phyloP scores from a whole-genome alignment of 2,329 filamentous ascomycete genomes.

The Talaromyces rugulosus region DNA sequence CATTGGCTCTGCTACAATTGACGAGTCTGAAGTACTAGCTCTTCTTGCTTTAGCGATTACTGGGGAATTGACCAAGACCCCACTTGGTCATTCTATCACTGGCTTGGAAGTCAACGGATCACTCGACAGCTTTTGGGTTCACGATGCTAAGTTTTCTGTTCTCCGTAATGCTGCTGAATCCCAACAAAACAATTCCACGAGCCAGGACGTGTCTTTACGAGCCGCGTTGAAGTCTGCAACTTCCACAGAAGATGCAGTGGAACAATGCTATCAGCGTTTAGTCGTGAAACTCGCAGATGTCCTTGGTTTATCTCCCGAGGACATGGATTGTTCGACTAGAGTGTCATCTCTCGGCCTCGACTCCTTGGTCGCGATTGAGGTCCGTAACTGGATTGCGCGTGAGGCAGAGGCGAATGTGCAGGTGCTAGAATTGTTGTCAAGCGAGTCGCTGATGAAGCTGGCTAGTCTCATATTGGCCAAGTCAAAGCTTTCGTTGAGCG shows the following conservation, averaged over 20 bases:
- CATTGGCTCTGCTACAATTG: slow-evolving; percentile 17
- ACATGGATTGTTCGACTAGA: slow-evolving; percentile 6
- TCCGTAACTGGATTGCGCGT: slow-evolving; percentile 33
- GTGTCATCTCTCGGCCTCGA: slow-evolving; percentile 21
- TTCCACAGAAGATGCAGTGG: slow-evolving; percentile 3
- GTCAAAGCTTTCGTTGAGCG: slow-evolving; percentile 3
- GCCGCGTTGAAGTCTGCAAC: background rate
- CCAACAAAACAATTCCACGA: background rate
- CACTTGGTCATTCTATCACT: slow-evolving; percentile 51
- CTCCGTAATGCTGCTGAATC: slow-evolving; percentile 29
- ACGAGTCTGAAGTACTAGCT: slow-evolving; percentile 52
- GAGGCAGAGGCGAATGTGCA: slow-evolving; percentile 43
- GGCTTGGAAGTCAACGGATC: slow-evolving; percentile 41
- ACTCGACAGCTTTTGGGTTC: slow-evolving; percentile 5
- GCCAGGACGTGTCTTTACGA: background rate
- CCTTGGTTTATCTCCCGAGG: background rate
- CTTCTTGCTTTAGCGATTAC: slow-evolving; percentile 50
- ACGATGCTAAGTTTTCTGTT: slow-evolving; percentile 2
- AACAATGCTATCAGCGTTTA: slow-evolving; percentile 3
- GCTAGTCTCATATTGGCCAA: slow-evolving; percentile 5
- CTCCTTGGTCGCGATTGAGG: slow-evolving; percentile 28
- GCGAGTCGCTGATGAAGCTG: slow-evolving; percentile 5
- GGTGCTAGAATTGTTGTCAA: slow-evolving; percentile 28
- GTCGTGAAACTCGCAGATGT: slow-evolving; percentile 2
- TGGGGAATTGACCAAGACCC: slow-evolving; percentile 40